A percentile compares a stretch with the other conserved stretches of the same genome.
These are phyloP conservation scores for Thecaphora thlaspeos DNA, from an alignment of 1,284 basidiomycete genomes.

Conservation along the genomic window DNA sequence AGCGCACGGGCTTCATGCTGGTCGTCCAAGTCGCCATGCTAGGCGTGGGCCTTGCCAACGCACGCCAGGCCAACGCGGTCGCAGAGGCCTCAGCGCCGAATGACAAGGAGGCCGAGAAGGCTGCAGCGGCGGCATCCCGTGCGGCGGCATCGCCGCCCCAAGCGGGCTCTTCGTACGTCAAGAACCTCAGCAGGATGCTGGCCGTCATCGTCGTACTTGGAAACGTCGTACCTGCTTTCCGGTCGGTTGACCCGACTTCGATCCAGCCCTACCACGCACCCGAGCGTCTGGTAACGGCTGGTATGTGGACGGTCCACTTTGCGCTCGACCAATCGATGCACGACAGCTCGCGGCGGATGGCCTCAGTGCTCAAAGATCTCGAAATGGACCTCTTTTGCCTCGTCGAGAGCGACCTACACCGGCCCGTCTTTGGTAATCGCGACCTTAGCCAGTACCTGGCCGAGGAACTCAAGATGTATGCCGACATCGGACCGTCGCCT, in stretches of 20 bases:
- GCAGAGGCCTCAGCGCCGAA: too few species aligned
- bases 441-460: slow-evolving; percentile 62
- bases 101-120: neutral
- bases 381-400: slow-evolving; percentile 61
- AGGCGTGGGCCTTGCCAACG: slow-evolving; percentile 16
- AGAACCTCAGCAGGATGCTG: slow-evolving; percentile 20
- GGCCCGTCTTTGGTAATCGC: slow-evolving; percentile 83
- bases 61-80: slow-evolving; percentile 3
- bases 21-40: slow-evolving; percentile 21
- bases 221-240: slow-evolving; percentile 57
- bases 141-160: neutral
- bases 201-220: slow-evolving; percentile 23
- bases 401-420: slow-evolving; percentile 80
- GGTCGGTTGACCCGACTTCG: slow-evolving; percentile 63
- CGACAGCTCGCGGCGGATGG: slow-evolving; percentile 65
- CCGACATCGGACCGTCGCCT: slow-evolving; percentile 76
- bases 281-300: slow-evolving; percentile 74
- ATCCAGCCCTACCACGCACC: slow-evolving; percentile 69
- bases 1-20: slow-evolving; percentile 67
- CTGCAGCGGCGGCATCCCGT: neutral
- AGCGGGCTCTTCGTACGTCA: slow-evolving; percentile 23
- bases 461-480: slow-evolving; percentile 71
- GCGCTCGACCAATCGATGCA: slow-evolving; percentile 51
- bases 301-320: slow-evolving; percentile 74
- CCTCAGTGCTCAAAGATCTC: slow-evolving; percentile 65